Evolutionary conservation across 805 yeast genomes (phyloP), one percentile per base, ranked within the genome.

Genomic region (Scheffersomyces ergatensis): DNA sequence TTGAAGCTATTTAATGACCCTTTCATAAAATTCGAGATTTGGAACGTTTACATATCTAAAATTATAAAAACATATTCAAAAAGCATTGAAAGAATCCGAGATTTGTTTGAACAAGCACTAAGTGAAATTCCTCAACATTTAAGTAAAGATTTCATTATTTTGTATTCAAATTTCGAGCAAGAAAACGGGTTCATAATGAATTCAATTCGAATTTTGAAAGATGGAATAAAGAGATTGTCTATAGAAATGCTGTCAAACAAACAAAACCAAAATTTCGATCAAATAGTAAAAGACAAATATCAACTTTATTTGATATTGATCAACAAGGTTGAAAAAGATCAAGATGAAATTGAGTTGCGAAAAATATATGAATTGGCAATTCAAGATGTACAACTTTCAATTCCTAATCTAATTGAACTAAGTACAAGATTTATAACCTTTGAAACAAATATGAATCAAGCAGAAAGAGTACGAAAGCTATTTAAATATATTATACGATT

Each of bases 141-240:
- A n/a, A 66, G 74, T 34, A 74, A 75, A 42, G 57, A 78, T 0
- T 62, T 88, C 0, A 74, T 68, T 47, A 41, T 80, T 1, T 50
- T 77, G 27, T 87, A 84, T 54, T 77, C 83, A 2, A 62, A 79
- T 26, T 79, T 78, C 51, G 96, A 89, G 53, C 76, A 74, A 46
- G 63, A 60, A 0, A 57, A 63, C 33, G 89, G 89, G 0, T 65
- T 78, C 3, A 51, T 70, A 4, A 54, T 76, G 16, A 76, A 74
- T 42, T 66, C 87, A 2, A 46, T 66, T 8, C 54, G 45, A 19
- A 39, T 65, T 4, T 34, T 65, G 7, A 49, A 52, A 20, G 42
- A 50, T 3, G 37, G 40, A 17, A 17, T 51, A 6, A 23, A 34
- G 36, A 11, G 54, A 51, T 13, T 39, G 19, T 27, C 36, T 4